These are phyloP conservation scores for Globisporangium takayamanum DNA, from an alignment of 352 stramenopile species.

Conservation along the genomic window DNA sequence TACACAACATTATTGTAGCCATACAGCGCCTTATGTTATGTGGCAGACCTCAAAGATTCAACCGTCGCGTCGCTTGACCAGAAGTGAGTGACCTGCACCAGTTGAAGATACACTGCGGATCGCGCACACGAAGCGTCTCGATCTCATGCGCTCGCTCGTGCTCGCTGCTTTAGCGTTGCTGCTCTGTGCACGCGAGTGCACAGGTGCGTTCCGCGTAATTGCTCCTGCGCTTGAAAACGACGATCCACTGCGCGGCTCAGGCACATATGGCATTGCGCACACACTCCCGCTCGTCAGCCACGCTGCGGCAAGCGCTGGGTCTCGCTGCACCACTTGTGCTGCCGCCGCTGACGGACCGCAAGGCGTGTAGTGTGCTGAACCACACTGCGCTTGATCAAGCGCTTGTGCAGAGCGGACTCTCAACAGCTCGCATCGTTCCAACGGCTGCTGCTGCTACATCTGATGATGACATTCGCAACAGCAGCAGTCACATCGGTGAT, in stretches of 20 bases:
- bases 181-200: not conserved
- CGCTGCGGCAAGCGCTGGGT: not conserved
- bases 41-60: too few species aligned
- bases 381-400: not conserved
- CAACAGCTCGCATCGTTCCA: not conserved
- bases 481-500: not conserved
- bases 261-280: not conserved
- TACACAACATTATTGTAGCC: not conserved
- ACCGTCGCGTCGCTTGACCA: too few species aligned
- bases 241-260: not conserved
- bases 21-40: not conserved
- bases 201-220: conserved; percentile 4
- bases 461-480: not conserved
- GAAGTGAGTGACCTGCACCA: too few species aligned
- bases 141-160: not conserved
- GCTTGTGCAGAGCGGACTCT: not conserved
- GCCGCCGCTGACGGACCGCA: not conserved
- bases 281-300: conserved; percentile 2
- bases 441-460: not conserved
- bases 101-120: too few species aligned
- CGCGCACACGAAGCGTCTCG: too few species aligned
- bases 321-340: conserved; percentile 5
- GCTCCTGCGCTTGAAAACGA: not conserved
- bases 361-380: conserved; percentile 4
- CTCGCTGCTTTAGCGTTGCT: not conserved